Percentiles rank a stretch among this genome's conserved stretches.
Evolutionary conservation across 192 early-diverging fungal genomes (phyloP).

Genomic region (Neocallimastix lanati): DNA sequence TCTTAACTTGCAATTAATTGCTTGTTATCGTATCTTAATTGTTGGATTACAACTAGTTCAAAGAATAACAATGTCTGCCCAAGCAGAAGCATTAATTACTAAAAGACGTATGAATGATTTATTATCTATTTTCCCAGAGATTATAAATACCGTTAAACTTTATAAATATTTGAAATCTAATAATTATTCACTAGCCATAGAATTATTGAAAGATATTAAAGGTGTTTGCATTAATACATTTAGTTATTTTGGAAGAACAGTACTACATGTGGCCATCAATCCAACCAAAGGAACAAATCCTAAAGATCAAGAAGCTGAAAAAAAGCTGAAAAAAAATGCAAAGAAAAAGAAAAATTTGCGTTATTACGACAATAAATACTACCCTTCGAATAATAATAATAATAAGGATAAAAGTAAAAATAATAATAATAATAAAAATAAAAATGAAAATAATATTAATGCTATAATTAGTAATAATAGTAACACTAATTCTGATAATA

Average conservation of each 20-base stretch:
- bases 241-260: neutral
- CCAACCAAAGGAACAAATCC: neutral
- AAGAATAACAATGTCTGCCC: neutral
- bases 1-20: neutral
- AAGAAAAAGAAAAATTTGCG: too few species aligned
- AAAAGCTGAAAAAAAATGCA: neutral
- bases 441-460: too few species aligned
- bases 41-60: neutral
- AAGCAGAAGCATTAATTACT: neutral
- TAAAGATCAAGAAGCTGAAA: neutral
- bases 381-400: too few species aligned
- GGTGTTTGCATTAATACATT: neutral
- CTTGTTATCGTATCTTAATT: neutral
- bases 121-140: neutral
- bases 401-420: neutral
- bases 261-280: neutral
- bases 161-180: neutral
- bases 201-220: neutral
- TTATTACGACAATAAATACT: too few species aligned
- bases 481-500: too few species aligned
- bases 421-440: neutral
- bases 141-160: neutral
- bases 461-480: too few species aligned
- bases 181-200: neutral
- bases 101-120: neutral